Base-by-base conservation (phyloP, 2,329 filamentous ascomycete genomes). In the Amphichorda felina region DNA sequence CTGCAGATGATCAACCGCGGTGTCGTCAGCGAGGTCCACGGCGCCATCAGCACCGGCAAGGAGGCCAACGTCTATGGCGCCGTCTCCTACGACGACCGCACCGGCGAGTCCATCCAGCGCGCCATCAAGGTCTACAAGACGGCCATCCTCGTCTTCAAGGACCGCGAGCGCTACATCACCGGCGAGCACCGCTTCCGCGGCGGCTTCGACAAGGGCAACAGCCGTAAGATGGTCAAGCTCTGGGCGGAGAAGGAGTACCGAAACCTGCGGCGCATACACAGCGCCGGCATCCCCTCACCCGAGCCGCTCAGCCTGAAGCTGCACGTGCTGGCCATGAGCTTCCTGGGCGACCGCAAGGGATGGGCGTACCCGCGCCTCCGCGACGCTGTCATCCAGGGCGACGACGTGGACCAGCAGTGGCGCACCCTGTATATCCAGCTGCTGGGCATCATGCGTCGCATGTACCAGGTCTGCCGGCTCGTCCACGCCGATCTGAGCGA, bases 71-170 rank as follows among this genome's bases (percentile, higher is more conserved):
- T 98, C 18, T 98, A 98, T 61, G 86, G 93, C 43, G 87, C 89
- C 14, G 70, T 94, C 9, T 72, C 77, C 3, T 64, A 75, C 34
- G 65, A 75, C 6, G 69, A 72, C 8, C 60, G 54, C 16, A 56
- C 70, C 7, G 65, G 66, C 27, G 61, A 68, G 15, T 62, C 73
- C 1, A 60, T 78, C 1, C 85, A 94, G 50, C 76, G 86, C 33
- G 91, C 91, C 10, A 87, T 96, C 67, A 98, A 98, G 63, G 85
- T 98, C 34, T 98, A 98, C 75, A 98, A 98, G 71, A 98, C 91
- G 7, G 83, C 84, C 37, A 98, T 98, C 44, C 66, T 98, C 22
- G 87, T 93, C 17, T 98, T 98, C 75, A 96, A 96, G 63, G 91
- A 98, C 60, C 75, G 91, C 39, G 88, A 95, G 60, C 82, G 87